Percentiles rank a stretch among this genome's conserved stretches.
phyloP scores from a whole-genome alignment of 2,329 filamentous ascomycete species.

The Ophiostoma quercus region DNA sequence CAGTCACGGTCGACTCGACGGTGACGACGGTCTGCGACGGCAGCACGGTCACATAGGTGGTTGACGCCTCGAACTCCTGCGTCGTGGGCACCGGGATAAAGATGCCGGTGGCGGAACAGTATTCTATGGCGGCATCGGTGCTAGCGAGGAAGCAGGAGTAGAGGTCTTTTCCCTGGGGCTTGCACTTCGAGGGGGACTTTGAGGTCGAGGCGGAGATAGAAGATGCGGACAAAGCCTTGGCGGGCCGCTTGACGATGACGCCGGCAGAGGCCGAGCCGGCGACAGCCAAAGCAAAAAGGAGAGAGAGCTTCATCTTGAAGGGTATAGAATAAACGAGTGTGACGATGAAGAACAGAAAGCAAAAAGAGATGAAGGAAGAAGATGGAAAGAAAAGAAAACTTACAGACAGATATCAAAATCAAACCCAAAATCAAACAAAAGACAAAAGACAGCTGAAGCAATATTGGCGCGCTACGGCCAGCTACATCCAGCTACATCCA shows the following conservation, averaged over 20 bases:
- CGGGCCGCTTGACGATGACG: conserved; percentile 1
- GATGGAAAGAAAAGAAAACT: neutral
- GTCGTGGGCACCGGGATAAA: neutral
- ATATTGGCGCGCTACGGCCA: neutral
- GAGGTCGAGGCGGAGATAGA: neutral
- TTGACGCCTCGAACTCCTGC: neutral
- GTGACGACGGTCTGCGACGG: neutral
- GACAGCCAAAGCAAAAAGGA: neutral
- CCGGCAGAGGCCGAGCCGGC: neutral
- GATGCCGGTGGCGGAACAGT: neutral
- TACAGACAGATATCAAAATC: neutral
- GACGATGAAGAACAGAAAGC: neutral
- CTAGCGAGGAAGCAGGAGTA: neutral
- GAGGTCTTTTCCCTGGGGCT: neutral
- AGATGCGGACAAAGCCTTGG: neutral
- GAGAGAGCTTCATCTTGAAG: neutral
- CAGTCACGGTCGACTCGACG: neutral
- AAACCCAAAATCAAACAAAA: neutral
- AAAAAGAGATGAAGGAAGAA: neutral
- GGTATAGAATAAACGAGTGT: neutral
- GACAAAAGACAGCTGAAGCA: neutral
- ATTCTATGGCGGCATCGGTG: neutral
- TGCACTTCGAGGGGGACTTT: neutral
- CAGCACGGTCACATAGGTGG: neutral
- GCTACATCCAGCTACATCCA: neutral